Base-by-base conservation (phyloP, 2,329 filamentous ascomycete species). In the Curvularia spicifera region DNA sequence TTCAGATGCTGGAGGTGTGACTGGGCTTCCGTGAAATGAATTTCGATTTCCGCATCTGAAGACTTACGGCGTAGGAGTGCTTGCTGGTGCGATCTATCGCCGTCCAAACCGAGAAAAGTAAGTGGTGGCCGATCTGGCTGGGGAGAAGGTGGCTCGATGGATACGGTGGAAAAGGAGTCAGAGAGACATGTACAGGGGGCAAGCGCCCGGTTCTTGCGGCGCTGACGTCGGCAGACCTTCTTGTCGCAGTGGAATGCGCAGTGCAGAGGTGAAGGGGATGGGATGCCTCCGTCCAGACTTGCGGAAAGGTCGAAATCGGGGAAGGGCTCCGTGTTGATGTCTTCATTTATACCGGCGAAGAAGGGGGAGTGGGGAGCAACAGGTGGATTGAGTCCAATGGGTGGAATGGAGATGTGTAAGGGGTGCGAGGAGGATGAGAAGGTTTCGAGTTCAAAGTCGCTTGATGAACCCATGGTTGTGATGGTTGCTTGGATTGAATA, bases 261-360 rank as follows among this genome's bases (percentile, higher is more conserved):
- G 15, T 56, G 53, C 1, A 12, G 31, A 3, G 12, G 40, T 22
- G 13, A 7, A 3, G 39, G 1, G 8, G 45, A 35, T 6, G 42
- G n/a, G 15, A 4, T 15, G 1, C 5, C 13, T 31, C 7, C 29
- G 2, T 26, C 24, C 8, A 8, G n/a, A 18, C 7, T 24, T 13
- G 4, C 45, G 15, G 24, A 2, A 22, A 52, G 18, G 13, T 40
- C 13, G n/a, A 56, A 56, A 4, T 12, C 2, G 4, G 61, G 58
- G 12, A 61, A 61, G 2, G 52, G 44, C 29, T 59, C 46, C 2
- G 24, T 55, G 40, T 53, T 47, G 33, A 53, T 56, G n/a, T 51
- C 22, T 24, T 44, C 26, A 22, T 55, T 51, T n/a, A 56, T 56
- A 1, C 52, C 37, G n/a, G 20, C 43, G 9, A 53, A 56, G 6